Evolutionary conservation across 1,284 basidiomycete species (phyloP), one percentile per base, ranked within the genome.

Genomic region (Heterobasidion annosum): DNA sequence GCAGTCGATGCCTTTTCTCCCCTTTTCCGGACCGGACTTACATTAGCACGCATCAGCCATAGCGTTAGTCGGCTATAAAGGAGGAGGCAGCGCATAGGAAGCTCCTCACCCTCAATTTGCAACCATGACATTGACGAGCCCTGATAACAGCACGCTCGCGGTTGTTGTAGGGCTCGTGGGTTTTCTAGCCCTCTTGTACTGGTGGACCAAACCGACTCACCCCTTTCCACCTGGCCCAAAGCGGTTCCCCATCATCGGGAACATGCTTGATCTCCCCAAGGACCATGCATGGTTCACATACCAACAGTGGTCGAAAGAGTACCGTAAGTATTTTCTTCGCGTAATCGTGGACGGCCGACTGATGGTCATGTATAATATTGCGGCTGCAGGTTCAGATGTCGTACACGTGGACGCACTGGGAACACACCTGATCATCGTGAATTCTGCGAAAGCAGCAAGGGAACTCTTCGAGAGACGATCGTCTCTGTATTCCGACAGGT

Each of bases 381-480:
- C n/a, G 37, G 4, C 37, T 34, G 33, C 35, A 58, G 53, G 54
- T 25, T 54, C 59, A 25, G 59, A 56, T 45, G 45, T 61, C 16
- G 50, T 57, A 13, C 52, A 56, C 18, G 46, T 48, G 25, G 42
- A 58, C 8, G 37, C 52, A n/a, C 54, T 61, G n/a, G 52, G 60
- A 9, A 55, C 42, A 3, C 54, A 61, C 25, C 32, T 61, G 44
- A 48, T 59, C 35, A 47, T 59, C 46, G 34, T 59, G 18, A 59
- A 59, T 48, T 59, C 70, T n/a, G 37, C 59, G 3, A 61, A 72
- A 44, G 65, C 68, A 8, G 72, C 63, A 3, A 59, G 60, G 6
- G 70, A 73, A 15, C 64, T 74, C 25, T 72, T 71, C 18, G 66
- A 72, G 52, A 70, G 61, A 50, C 56, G 56, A 51, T 61, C 58